Evolutionary conservation across 371 early-diverging fungal species (phyloP).

Genomic region (Syncephalastrum monosporum): DNA sequence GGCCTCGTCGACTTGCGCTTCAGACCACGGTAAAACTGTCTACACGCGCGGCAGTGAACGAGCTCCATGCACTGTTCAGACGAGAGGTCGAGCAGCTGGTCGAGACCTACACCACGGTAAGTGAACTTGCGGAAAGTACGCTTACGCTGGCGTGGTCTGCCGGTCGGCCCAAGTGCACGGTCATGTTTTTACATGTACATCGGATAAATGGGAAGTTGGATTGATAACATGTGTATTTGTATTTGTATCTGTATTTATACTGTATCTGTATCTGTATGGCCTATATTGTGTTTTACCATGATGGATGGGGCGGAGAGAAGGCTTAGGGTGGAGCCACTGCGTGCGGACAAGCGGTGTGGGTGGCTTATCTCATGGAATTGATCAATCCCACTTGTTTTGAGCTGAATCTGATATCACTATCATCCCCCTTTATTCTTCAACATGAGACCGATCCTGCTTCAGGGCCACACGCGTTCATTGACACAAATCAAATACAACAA

Average conservation of each 20-base stretch:
- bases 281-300: too few species aligned
- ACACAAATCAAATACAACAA: constrained; percentile 98
- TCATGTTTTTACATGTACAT: too few species aligned
- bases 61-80: constrained; percentile 94
- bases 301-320: too few species aligned
- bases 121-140: constrained; percentile 98
- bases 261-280: too few species aligned
- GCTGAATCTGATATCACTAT: too few species aligned
- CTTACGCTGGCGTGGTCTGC: constrained; percentile 71
- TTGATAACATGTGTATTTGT: constrained; percentile 1
- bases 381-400: too few species aligned
- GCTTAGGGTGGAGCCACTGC: too few species aligned
- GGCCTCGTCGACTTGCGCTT: constrained; percentile 96
- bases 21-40: constrained; percentile 96
- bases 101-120: constrained; percentile 98
- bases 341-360: too few species aligned
- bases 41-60: constrained; percentile 93
- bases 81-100: constrained; percentile 87
- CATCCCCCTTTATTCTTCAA: neutral
- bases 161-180: constrained; percentile 48
- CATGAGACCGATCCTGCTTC: constrained; percentile 91
- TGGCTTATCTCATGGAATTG: too few species aligned
- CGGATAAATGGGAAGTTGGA: too few species aligned
- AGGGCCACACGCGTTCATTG: constrained; percentile 97
- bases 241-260: too few species aligned